Evolutionary conservation across 495 filamentous ascomycete species (phyloP), one percentile per base, ranked within the genome.

Genomic region (Aspergillus wentii): DNA sequence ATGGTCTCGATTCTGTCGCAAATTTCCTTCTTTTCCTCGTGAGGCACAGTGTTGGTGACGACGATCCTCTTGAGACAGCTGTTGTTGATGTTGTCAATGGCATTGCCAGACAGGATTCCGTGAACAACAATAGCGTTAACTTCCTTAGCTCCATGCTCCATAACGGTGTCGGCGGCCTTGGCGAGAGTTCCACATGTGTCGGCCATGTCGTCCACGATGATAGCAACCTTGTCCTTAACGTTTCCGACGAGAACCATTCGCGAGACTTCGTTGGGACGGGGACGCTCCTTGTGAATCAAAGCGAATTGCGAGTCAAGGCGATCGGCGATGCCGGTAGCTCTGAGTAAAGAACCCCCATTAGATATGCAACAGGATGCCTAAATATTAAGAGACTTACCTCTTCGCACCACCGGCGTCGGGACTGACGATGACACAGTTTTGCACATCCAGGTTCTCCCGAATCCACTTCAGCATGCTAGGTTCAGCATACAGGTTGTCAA

Each of bases 211-310:
- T 87, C 87, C 40, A 94, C 85, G 22, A 95, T 82, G 49, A 91
- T 88, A 60, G 78, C 68, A 38, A 80, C 65, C 48, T 78, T 73
- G 59, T 70, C 74, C 30, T 66, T 64, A 22, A 83, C 75, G 43
- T 78, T 77, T 27, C 78, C 79, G 38, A 81, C 80, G 17, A 88
- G 76, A 11, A 94, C 89, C 92, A 98, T 98, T 51, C 85, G 85
- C 15, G 85, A 88, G 45, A 97, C 91, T 61, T 95, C 92, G 59
- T 95, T 96, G 36, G 92, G 91, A 16, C 89, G 78, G 1, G 90
- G 84, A 37, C 92, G 88, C 66, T 97, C 91, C 68, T 97, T 97
- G 79, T 97, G 92, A 56, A 98, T 98, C 21, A 98, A 80, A n/a
- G 92, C 92, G 63, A 98, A 98, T 47, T 85, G 85, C 36, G 90